Percentiles rank a stretch among this genome's conserved stretches.
These are phyloP conservation scores for Apophysomyces sp. DNA, from an alignment of 371 early-diverging fungal species.

Conservation along the genomic window DNA sequence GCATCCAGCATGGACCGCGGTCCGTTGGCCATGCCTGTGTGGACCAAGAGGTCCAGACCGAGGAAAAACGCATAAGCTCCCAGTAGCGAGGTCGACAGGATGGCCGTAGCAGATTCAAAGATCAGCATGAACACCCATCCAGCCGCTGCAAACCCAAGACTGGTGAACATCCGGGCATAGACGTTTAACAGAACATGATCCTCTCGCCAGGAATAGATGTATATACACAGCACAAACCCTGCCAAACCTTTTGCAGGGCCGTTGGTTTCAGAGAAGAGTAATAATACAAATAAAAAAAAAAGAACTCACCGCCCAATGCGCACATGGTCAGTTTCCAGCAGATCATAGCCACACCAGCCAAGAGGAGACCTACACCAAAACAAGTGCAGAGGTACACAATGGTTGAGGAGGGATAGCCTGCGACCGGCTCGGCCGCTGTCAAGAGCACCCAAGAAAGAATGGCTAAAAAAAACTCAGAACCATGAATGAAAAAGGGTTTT, in stretches of 20 bases:
- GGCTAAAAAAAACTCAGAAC: conserved; percentile 10
- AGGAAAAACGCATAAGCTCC: conserved; percentile 27
- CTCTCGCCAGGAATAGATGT: conserved; percentile 34
- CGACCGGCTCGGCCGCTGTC: conserved; percentile 25
- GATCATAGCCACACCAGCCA: conserved; percentile 8
- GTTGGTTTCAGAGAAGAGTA: not conserved
- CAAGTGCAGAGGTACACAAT: conserved; percentile 16
- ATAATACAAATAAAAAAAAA: not conserved
- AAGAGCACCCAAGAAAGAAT: conserved; percentile 27
- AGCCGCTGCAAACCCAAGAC: conserved; percentile 7
- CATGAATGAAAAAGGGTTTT: not conserved
- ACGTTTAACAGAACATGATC: conserved; percentile 31
- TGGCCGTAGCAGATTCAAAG: conserved; percentile 23
- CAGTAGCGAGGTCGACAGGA: conserved; percentile 23
- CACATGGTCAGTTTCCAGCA: conserved; percentile 21
- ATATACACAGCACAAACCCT: conserved; percentile 31
- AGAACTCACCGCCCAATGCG: conserved; percentile 11
- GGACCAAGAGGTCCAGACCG: conserved; percentile 27
- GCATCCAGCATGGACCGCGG: conserved; percentile 19
- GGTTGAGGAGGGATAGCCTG: conserved; percentile 16
- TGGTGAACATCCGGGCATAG: conserved; percentile 20
- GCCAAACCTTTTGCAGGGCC: conserved; percentile 11
- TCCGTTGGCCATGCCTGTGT: conserved; percentile 15
- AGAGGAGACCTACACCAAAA: conserved; percentile 17
- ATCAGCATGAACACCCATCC: conserved; percentile 5